Conservation (phyloP, 495 filamentous ascomycete species). For the Extremus antarcticus region DNA sequence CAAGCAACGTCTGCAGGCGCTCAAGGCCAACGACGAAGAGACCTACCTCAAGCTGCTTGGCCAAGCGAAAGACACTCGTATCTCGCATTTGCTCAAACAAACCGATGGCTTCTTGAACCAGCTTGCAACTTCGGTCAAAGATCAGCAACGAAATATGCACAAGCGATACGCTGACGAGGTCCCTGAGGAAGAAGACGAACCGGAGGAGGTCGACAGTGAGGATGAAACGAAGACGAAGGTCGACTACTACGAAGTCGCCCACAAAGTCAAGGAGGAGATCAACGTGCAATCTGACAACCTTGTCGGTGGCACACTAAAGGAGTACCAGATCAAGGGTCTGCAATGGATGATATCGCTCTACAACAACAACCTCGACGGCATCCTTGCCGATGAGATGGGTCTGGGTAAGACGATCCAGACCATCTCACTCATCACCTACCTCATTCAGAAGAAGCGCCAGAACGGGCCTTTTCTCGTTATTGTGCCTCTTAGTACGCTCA, state of each 20-base stretch:
- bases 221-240: constrained; percentile 63
- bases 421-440: constrained; percentile 91
- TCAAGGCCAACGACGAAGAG: constrained; percentile 98
- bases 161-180: constrained; percentile 60
- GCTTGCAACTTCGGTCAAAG: constrained; percentile 82
- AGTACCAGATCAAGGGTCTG: constrained; percentile 94
- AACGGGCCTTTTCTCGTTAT: constrained; percentile 92
- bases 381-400: constrained; percentile 98
- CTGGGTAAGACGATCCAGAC: constrained; percentile 99
- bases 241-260: constrained; percentile 96
- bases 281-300: constrained; percentile 70
- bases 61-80: constrained; percentile 97
- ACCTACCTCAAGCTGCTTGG: constrained; percentile 93
- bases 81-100: constrained; percentile 88
- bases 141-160: constrained; percentile 74
- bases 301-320: constrained; percentile 84
- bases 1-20: constrained; percentile 96
- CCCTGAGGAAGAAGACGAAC: constrained; percentile 39
- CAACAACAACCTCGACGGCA: constrained; percentile 99
- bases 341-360: constrained; percentile 99
- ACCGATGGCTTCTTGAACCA: constrained; percentile 95
- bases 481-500: constrained; percentile 88
- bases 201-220: constrained; percentile 53
- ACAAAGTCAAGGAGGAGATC: constrained; percentile 87
- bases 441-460: constrained; percentile 91